phyloP scores from a whole-genome alignment of 768 basidiomycete genomes.

The Coprinopsis cinerea region DNA sequence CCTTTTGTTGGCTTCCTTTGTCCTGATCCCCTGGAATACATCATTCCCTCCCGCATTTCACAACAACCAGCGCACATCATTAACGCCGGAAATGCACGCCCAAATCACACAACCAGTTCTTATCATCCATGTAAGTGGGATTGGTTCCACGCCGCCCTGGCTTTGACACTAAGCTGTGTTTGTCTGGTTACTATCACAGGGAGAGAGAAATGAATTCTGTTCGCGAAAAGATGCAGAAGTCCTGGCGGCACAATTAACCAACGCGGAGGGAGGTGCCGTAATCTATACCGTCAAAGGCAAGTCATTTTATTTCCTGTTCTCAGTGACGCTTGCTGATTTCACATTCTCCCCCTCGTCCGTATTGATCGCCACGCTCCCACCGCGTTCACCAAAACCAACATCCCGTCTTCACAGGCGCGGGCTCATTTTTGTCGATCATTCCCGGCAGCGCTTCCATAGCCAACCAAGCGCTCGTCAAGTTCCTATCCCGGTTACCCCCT shows the following conservation, averaged over 20 bases:
- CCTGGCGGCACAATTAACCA: constrained; percentile 42
- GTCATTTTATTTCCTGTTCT: constrained; percentile 2
- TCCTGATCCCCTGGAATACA: not conserved
- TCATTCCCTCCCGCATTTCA: not conserved
- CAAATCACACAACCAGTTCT: constrained; percentile 57
- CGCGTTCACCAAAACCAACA: not conserved
- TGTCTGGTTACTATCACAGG: too few relatives aligned
- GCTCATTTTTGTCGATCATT: constrained; percentile 48
- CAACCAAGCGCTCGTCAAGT: constrained; percentile 59
- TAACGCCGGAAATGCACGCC: constrained; percentile 43
- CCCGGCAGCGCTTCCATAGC: constrained; percentile 54
- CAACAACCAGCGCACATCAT: constrained; percentile 48
- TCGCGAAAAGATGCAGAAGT: constrained; percentile 53
- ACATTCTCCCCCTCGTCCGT: too few relatives aligned
- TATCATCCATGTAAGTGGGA: constrained; percentile 53
- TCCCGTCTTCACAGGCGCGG: constrained; percentile 36
- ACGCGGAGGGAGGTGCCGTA: constrained; percentile 42
- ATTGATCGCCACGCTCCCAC: not conserved
- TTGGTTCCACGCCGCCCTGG: not conserved
- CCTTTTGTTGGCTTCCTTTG: not conserved
- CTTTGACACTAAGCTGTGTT: constrained; percentile 3
- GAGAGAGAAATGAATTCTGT: constrained; percentile 50
- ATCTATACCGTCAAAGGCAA: constrained; percentile 60
- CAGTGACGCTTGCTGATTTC: too few relatives aligned
- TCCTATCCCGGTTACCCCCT: constrained; percentile 50